phyloP scores from a whole-genome alignment of 345 rosid genomes.

The Murraya paniculata region DNA sequence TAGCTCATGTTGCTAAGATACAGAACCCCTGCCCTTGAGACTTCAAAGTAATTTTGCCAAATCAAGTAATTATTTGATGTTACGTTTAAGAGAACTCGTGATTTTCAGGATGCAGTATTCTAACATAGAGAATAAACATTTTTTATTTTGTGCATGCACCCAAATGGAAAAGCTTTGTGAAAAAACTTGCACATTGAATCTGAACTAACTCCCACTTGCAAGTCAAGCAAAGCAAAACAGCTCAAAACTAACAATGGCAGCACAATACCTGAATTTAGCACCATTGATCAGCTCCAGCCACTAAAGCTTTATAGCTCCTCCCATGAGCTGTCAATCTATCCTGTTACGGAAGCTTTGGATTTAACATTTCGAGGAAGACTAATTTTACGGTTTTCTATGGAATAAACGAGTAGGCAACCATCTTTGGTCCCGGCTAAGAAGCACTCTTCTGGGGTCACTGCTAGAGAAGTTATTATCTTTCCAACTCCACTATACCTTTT shows the following conservation, averaged over 20 bases:
- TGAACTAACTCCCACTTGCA: background rate
- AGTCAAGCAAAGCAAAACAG: background rate
- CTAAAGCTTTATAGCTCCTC: conserved; percentile 7
- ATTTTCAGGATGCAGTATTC: background rate
- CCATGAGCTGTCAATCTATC: conserved; percentile 26
- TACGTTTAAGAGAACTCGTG: background rate
- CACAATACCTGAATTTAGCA: conserved; percentile 29
- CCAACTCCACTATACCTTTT: conserved; percentile 73
- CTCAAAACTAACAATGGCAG: background rate
- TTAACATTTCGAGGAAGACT: conserved; percentile 48
- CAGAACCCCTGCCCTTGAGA: background rate
- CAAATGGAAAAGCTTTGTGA: background rate
- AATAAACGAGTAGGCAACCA: conserved; percentile 86
- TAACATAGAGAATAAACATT: background rate
- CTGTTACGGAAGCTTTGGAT: conserved; percentile 38
- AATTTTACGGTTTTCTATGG: conserved; percentile 71
- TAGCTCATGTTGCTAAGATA: background rate
- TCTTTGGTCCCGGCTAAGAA: conserved; percentile 96
- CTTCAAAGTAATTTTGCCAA: background rate
- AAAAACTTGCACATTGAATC: background rate
- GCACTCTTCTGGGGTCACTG: conserved; percentile 87
- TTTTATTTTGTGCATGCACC: background rate
- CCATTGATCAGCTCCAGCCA: conserved; percentile 8
- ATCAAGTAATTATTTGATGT: background rate
- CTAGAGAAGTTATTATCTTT: conserved; percentile 71